Percentiles rank a stretch among this genome's conserved stretches.
Conservation (phyloP, 371 early-diverging fungal species). For the Actinomortierella ambigua region DNA sequence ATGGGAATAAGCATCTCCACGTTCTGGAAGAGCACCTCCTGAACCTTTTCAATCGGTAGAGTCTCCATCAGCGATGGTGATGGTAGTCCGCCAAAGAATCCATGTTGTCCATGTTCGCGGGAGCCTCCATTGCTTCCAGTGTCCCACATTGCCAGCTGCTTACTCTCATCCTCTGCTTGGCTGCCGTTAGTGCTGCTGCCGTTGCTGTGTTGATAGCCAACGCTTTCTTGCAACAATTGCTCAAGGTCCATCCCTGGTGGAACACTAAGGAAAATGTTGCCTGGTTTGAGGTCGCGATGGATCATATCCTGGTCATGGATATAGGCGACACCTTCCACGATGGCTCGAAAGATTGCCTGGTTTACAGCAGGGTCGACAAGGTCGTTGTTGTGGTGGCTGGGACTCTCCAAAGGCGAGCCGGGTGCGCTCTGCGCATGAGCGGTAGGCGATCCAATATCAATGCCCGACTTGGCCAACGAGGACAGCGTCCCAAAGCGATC, state of each 20-base stretch:
- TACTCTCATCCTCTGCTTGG: neutral
- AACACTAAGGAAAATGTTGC: slow-evolving; percentile 72
- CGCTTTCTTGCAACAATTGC: slow-evolving; percentile 11
- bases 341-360: slow-evolving; percentile 54
- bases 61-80: slow-evolving; percentile 11
- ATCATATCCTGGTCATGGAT: slow-evolving; percentile 76
- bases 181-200: neutral
- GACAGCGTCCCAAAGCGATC: slow-evolving; percentile 13
- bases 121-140: slow-evolving; percentile 1
- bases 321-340: slow-evolving; percentile 69
- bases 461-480: neutral
- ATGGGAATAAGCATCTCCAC: slow-evolving; percentile 67
- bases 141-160: neutral
- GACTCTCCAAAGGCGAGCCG: slow-evolving; percentile 37
- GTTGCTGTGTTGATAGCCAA: slow-evolving; percentile 12
- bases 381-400: slow-evolving; percentile 40
- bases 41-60: slow-evolving; percentile 38
- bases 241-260: neutral
- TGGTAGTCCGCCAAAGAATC: too few species aligned
- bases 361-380: slow-evolving; percentile 53
- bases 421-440: slow-evolving; percentile 27
- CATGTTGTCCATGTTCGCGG: slow-evolving; percentile 6
- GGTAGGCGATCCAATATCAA: neutral
- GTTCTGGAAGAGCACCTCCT: slow-evolving; percentile 48
- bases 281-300: slow-evolving; percentile 83